Evolutionary conservation across 73 alveolate genomes (phyloP), one percentile per base, ranked within the genome.

Genomic region (Tetrahymena borealis): DNA sequence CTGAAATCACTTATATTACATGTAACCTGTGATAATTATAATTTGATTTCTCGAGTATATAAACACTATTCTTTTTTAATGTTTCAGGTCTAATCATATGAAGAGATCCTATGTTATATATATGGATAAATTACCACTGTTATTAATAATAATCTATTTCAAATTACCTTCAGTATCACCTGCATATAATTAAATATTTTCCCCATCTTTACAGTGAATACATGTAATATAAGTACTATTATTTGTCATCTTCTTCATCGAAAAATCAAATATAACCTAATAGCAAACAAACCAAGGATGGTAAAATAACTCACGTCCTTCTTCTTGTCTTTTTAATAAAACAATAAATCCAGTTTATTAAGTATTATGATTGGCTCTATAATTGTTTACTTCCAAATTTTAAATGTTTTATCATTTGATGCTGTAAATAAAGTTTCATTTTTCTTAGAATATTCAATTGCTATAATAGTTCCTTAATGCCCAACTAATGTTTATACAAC

Each of bases 281-380:
- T 95, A 91, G 32, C 96, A 95, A 16, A 96, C 99, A 90, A 96
- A 97, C 98, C 98, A 97, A 37, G 99, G 99, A 91, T 97, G 97
- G 94, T 97, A 94, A 92, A 97, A 91, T n/a, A 97, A 95, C 92
- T 97, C 98, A 91, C 99, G 90, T 13, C 99, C 99, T 79, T 94
- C 95, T 91, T 97, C 99, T 40, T 96, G 78, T 90, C 85, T 60
- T 2, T 10, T 24, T 60, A 7, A 18, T 15, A 15, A 39, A 95
- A 85, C 37, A 4, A 39, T 11, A 33, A 20, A 90, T 4, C 31
- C n/a, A n/a, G n/a, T n/a, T n/a, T n/a, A n/a, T n/a, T n/a, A n/a
- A n/a, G n/a, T n/a, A n/a, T n/a, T n/a, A n/a, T n/a, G n/a, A n/a
- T n/a, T n/a, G n/a, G n/a, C n/a, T 60, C n/a, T 60, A 24, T 60